Conservation (phyloP, 192 early-diverging fungal species). For the Coemansia sp. region DNA sequence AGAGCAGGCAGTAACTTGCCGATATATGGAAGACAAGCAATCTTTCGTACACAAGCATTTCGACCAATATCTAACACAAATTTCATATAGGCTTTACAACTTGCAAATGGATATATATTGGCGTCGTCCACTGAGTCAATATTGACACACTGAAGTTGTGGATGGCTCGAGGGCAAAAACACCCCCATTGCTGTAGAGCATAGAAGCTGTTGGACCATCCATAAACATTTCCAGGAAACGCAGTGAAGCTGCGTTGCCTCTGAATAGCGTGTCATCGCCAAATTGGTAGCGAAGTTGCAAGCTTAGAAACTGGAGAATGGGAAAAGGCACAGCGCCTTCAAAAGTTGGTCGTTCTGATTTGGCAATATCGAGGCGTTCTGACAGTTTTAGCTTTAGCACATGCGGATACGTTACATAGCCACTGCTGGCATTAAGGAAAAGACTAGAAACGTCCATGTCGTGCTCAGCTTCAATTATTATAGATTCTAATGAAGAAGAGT, state of each 20-base stretch:
- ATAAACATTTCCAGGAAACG: not conserved
- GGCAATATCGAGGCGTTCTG: not conserved
- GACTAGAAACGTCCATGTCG: not conserved
- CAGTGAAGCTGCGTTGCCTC: not conserved
- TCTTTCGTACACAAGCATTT: not conserved
- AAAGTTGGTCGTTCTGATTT: not conserved
- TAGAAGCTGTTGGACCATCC: not conserved
- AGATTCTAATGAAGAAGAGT: not conserved
- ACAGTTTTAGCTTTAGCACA: not conserved
- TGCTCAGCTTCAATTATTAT: not conserved
- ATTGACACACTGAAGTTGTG: not conserved
- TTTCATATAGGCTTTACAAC: not conserved
- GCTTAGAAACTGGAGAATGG: not conserved
- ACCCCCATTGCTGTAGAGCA: not conserved
- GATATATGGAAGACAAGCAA: not conserved
- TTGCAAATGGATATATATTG: not conserved
- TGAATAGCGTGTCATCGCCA: not conserved
- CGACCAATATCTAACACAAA: not conserved
- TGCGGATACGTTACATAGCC: not conserved
- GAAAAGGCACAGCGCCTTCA: not conserved
- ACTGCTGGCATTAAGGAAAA: not conserved
- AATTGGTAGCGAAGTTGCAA: not conserved
- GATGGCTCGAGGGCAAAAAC: not conserved
- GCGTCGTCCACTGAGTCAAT: not conserved
- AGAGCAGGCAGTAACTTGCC: not conserved